Percentiles rank a stretch among this genome's conserved stretches.
phyloP scores from a whole-genome alignment of 139 green algal genomes.

The Closterium sp. region DNA sequence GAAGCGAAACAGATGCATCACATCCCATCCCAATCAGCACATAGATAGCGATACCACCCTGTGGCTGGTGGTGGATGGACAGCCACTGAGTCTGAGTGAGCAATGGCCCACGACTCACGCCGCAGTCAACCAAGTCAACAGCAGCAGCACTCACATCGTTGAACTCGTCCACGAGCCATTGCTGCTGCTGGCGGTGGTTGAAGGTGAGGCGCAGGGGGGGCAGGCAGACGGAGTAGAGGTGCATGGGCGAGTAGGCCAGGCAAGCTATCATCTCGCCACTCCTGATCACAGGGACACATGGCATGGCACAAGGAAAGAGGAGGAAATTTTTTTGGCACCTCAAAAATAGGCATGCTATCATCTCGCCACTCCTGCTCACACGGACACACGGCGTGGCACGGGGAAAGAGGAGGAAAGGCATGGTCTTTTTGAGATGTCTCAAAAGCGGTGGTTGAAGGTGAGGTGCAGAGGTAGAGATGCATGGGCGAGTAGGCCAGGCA shows the following conservation, averaged over 20 bases:
- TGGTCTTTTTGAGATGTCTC: too few relatives aligned
- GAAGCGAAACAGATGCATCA: too few relatives aligned
- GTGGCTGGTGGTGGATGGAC: not conserved
- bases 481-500: slow-evolving; percentile 36
- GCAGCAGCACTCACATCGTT: slow-evolving; percentile 15
- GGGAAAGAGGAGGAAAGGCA: too few relatives aligned
- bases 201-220: slow-evolving; percentile 27
- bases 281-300: not conserved
- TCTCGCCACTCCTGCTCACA: too few relatives aligned
- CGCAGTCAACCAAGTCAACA: not conserved
- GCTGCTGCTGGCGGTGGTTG: slow-evolving; percentile 18
- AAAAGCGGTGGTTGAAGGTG: slow-evolving; percentile 1
- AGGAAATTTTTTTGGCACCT: too few relatives aligned
- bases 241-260: slow-evolving; percentile 30
- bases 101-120: too few relatives aligned
- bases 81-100: too few relatives aligned
- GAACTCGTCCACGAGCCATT: not conserved
- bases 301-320: too few relatives aligned
- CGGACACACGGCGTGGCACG: too few relatives aligned
- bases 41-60: too few relatives aligned
- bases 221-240: slow-evolving; percentile 26
- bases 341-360: too few relatives aligned
- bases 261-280: slow-evolving; percentile 37
- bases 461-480: not conserved
- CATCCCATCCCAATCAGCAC: too few relatives aligned